Conservation (phyloP, 345 rosid species). For the Conringia planisiliqua region DNA sequence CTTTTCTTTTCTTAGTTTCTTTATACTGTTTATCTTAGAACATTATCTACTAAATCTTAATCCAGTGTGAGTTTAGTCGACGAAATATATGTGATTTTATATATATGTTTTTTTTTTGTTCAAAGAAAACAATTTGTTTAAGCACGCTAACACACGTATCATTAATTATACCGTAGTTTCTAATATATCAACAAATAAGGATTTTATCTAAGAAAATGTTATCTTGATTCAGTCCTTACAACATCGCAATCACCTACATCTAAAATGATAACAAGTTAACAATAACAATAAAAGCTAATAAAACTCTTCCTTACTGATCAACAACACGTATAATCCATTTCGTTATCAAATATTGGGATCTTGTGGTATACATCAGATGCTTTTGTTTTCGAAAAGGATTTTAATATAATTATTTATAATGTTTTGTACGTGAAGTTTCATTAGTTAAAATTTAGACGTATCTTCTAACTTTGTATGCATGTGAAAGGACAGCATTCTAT, state of each 20-base stretch:
- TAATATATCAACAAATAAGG: not conserved
- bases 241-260: constrained; percentile 1
- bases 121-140: not conserved
- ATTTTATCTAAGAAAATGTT: not conserved
- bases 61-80: not conserved
- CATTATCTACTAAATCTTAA: not conserved
- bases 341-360: constrained; percentile 16
- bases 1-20: not conserved
- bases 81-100: not conserved
- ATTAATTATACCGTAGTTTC: not conserved
- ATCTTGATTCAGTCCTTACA: not conserved
- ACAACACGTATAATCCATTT: constrained; percentile 15
- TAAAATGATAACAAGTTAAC: not conserved
- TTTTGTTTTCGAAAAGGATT: constrained; percentile 1
- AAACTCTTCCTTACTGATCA: constrained; percentile 8
- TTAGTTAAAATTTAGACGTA: constrained; percentile 17
- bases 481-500: not conserved
- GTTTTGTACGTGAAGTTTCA: constrained; percentile 25
- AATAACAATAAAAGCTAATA: not conserved
- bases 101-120: too few species aligned
- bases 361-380: constrained; percentile 19
- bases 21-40: not conserved
- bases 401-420: not conserved
- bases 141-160: not conserved
- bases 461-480: constrained; percentile 22